Evolutionary conservation across 441 rosid species (phyloP).

Genomic region (Gossypium aridum): DNA sequence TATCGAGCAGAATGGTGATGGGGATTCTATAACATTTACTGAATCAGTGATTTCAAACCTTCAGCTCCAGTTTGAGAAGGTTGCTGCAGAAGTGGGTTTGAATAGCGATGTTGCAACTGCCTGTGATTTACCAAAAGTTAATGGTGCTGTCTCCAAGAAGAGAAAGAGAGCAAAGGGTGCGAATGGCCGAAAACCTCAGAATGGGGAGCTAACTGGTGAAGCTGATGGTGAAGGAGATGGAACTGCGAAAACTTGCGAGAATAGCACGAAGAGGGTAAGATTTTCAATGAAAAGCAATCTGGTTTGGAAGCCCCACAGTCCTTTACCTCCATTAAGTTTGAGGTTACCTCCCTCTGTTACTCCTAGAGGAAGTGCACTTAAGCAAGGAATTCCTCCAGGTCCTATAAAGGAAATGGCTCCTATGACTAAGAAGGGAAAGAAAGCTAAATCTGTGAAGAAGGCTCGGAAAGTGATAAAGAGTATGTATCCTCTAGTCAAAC

Average conservation of each 20-base stretch:
- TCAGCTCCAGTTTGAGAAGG: conserved; percentile 81
- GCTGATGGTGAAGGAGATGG: conserved; percentile 31
- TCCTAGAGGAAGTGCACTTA: conserved; percentile 96
- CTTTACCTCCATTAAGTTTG: conserved; percentile 81
- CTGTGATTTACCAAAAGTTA: conserved; percentile 32
- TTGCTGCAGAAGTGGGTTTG: conserved; percentile 61
- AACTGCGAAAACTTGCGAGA: conserved; percentile 40
- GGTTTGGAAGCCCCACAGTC: conserved; percentile 81
- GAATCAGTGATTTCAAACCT: conserved; percentile 73
- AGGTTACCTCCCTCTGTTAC: conserved; percentile 91
- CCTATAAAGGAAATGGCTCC: conserved; percentile 63
- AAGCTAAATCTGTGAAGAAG: conserved; percentile 42
- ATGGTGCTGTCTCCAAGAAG: conserved; percentile 46
- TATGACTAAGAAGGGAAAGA: conserved; percentile 43
- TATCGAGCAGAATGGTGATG: conserved; percentile 17
- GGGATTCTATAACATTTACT: conserved; percentile 23
- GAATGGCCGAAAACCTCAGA: conserved; percentile 19
- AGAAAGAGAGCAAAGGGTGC: conserved; percentile 68
- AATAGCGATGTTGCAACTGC: conserved; percentile 35
- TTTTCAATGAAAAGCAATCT: conserved; percentile 73
- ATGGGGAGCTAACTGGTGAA: conserved; percentile 19
- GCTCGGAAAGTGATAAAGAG: conserved; percentile 44
- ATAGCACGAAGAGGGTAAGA: conserved; percentile 77
- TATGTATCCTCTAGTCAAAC: conserved; percentile 35
- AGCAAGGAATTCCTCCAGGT: conserved; percentile 85